phyloP scores from a whole-genome alignment of 2,329 filamentous ascomycete species.

The Pseudogymnoascus sp. region DNA sequence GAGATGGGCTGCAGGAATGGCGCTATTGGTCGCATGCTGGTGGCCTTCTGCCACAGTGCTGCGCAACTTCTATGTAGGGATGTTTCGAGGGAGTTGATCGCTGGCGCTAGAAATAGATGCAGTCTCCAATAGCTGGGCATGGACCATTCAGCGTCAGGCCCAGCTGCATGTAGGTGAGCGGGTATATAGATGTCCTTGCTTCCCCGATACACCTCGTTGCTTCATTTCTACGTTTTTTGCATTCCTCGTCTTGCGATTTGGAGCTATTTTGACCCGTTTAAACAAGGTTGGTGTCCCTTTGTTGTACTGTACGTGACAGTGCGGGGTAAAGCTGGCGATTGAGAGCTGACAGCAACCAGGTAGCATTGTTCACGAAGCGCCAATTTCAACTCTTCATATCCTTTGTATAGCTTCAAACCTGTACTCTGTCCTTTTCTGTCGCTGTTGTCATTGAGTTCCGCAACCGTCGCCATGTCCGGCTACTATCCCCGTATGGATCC shows the following conservation, averaged over 20 bases:
- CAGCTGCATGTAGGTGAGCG: constrained; percentile 4
- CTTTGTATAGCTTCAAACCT: constrained; percentile 1
- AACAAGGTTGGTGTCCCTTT: not conserved
- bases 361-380: not conserved
- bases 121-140: not conserved
- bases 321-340: not conserved
- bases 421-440: not conserved
- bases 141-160: not conserved
- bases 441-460: constrained; percentile 19
- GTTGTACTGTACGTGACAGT: not conserved
- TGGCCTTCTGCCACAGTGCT: not conserved
- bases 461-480: constrained; percentile 23
- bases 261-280: not conserved
- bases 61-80: not conserved
- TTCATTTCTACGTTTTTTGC: not conserved
- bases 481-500: constrained; percentile 28
- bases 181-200: constrained; percentile 1
- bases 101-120: constrained; percentile 7
- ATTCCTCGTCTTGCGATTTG: not conserved
- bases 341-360: constrained; percentile 1
- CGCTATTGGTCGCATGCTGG: constrained; percentile 7
- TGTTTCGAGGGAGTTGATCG: constrained; percentile 5
- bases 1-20: not conserved
- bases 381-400: not conserved
- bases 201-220: constrained; percentile 1